These are phyloP conservation scores for Zanthoxylum bungeanum DNA, from an alignment of 345 rosid genomes.

Conservation along the genomic window DNA sequence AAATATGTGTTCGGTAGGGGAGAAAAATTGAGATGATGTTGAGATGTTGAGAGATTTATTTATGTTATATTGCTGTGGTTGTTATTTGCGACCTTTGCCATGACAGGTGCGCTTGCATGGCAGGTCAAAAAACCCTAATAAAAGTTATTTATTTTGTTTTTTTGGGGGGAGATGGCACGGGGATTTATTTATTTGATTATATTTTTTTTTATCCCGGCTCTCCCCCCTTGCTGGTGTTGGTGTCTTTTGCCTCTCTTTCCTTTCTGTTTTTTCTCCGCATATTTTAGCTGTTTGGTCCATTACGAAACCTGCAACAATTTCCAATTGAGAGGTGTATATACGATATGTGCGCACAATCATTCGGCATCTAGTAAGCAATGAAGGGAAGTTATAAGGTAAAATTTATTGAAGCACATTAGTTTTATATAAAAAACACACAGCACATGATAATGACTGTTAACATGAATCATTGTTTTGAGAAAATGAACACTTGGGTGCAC, in stretches of 20 bases:
- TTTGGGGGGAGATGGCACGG: slow-evolving; percentile 45
- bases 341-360: background rate
- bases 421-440: background rate
- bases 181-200: background rate
- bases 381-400: background rate
- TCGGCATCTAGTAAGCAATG: background rate
- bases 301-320: background rate
- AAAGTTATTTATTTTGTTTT: slow-evolving; percentile 8
- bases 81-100: slow-evolving; percentile 78
- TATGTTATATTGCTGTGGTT: slow-evolving; percentile 31
- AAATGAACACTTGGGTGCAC: too few species aligned
- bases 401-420: background rate
- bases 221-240: slow-evolving; percentile 26
- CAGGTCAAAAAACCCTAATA: slow-evolving; percentile 51
- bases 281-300: too few species aligned
- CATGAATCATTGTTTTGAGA: too few species aligned
- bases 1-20: background rate
- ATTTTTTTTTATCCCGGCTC: slow-evolving; percentile 35
- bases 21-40: too few species aligned
- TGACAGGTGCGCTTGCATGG: slow-evolving; percentile 97
- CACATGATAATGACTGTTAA: background rate
- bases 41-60: background rate
- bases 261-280: too few species aligned
- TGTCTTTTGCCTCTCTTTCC: background rate
- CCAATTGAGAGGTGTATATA: background rate